Evolutionary conservation across 345 rosid species (phyloP).

Genomic region (Eucalyptus coolabah): DNA sequence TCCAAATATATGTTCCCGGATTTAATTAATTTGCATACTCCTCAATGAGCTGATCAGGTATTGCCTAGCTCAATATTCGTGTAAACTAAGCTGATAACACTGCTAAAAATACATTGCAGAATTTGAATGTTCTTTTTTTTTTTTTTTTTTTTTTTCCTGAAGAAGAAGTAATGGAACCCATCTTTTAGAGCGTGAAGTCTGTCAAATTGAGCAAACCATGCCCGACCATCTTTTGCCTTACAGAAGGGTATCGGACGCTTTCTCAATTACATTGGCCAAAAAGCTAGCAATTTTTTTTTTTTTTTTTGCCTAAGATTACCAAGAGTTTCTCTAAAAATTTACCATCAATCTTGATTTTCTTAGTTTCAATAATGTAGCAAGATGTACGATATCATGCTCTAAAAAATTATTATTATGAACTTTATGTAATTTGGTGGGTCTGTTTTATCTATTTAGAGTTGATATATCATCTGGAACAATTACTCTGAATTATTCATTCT

Average conservation of each 20-base stretch:
- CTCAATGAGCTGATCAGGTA: not conserved
- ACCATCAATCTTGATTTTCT: not conserved
- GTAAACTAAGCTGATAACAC: not conserved
- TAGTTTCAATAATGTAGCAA: not conserved
- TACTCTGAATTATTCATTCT: not conserved
- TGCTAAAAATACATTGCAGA: not conserved
- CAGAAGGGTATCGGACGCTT: rapidly evolving
- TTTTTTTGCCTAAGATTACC: not conserved
- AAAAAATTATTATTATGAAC: not conserved
- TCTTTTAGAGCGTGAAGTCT: not conserved
- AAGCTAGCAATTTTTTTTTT: not conserved
- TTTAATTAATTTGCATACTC: not conserved
- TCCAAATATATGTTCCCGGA: not conserved
- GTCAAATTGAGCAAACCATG: not conserved
- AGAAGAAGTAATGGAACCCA: not conserved
- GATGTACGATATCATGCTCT: not conserved
- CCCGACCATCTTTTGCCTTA: not conserved
- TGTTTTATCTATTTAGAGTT: not conserved
- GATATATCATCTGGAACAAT: not conserved
- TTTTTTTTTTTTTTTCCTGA: not conserved
- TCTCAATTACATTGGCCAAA: not conserved
- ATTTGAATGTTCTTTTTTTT: not conserved
- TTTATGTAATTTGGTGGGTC: not conserved
- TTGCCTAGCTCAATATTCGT: not conserved
- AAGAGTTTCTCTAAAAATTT: not conserved